phyloP scores from a whole-genome alignment of 140 eudicot species.

The Anethum foeniculum region DNA sequence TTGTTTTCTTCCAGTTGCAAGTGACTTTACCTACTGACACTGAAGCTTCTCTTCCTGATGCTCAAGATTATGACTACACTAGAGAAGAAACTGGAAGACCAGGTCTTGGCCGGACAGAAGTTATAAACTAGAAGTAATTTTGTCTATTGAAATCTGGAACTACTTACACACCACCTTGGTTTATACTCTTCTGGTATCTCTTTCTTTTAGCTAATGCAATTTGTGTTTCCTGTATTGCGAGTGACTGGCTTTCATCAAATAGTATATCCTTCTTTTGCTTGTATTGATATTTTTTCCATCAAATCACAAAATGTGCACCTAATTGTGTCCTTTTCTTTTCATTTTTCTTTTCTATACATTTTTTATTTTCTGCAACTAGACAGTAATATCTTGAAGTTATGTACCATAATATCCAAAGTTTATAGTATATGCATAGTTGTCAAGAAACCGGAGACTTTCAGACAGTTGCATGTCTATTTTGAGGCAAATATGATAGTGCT shows the following conservation, averaged over 20 bases:
- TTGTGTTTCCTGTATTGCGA: neutral
- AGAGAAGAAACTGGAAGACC: neutral
- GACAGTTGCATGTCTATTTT: neutral
- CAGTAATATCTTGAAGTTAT: neutral
- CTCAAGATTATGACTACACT: neutral
- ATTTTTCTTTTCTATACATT: neutral
- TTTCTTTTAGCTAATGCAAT: neutral
- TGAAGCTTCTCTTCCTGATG: neutral
- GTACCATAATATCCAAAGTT: neutral
- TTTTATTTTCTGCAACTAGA: neutral
- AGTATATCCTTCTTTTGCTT: neutral
- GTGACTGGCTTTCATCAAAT: neutral
- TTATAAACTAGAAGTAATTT: neutral
- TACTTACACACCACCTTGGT: neutral
- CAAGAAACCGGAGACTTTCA: neutral
- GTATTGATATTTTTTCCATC: neutral
- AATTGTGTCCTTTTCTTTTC: neutral
- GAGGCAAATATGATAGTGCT: neutral
- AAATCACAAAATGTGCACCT: neutral
- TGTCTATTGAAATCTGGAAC: neutral
- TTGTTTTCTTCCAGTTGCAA: constrained; percentile 23
- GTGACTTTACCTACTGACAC: neutral
- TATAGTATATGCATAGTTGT: neutral
- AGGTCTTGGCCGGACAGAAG: neutral
- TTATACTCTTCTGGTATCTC: neutral